Base-by-base conservation (phyloP, 257 asterid genomes). In the Capsicum chinense region DNA sequence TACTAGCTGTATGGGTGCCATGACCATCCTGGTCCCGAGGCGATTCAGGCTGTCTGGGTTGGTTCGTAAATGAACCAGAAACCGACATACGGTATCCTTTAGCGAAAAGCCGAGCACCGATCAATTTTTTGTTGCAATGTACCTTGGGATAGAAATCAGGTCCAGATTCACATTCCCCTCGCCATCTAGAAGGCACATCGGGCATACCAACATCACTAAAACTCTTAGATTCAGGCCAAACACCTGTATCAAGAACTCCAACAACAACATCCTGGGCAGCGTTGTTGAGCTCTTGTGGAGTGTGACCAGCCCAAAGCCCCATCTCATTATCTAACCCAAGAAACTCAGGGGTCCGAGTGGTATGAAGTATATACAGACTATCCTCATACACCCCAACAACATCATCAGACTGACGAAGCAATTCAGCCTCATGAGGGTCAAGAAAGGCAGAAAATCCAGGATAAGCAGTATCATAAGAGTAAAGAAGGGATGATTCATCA, bases 151-250 rank as follows among this genome's bases (percentile, higher is more conserved):
- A 26, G 50, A 90, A 90, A 67, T 87, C 91, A 15, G 44, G 67
- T 0, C 89, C 89, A 16, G 86, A 68, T 60, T 83, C 93, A 74
- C 93, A 90, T 79, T 54, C 64, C 8, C 93, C 93, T 15, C 66
- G 81, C 91, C 93, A 90, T 64, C 87, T 86, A 0, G 88, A 57
- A 11, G 93, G 93, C 47, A 90, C 70, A 9, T 58, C 84, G 3
- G 91, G 83, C 50, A 90, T 74, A 16, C 87, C 88, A 0, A 82
- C 2, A 13, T 90, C 93, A 5, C 80, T 88, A 15, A 83, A 90
- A 60, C 91, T 88, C 83, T 88, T 87, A 8, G 91, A 88, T 60
- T 90, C 93, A 0, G 93, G 93, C 93, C 93, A 90, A n/a, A 90
- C 91, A 0, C 93, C 93, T 17, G 93, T 90, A 15, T 90, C 93